Percentiles rank a stretch among this genome's conserved stretches.
Evolutionary conservation across 768 basidiomycete species (phyloP).

Genomic region (Mycena galericulata): DNA sequence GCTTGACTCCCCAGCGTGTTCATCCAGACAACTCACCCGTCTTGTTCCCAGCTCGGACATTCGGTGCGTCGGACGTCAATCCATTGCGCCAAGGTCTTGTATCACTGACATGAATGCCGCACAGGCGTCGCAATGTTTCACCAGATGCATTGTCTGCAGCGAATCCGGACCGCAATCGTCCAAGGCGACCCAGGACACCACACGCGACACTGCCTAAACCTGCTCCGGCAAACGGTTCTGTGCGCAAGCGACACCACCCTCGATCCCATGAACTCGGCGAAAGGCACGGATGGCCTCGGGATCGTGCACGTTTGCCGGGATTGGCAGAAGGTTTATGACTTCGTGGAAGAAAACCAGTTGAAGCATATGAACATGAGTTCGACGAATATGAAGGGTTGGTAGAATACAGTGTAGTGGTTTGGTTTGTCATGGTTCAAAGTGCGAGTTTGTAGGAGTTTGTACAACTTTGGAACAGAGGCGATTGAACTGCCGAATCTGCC

Average conservation of each 20-base stretch:
- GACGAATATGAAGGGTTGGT: too few species aligned
- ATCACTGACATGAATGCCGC: neutral
- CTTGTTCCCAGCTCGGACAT: conserved; percentile 10
- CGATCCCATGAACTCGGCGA: conserved; percentile 41
- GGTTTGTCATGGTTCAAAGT: too few species aligned
- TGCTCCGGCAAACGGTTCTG: conserved; percentile 46
- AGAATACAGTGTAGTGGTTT: too few species aligned
- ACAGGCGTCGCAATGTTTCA: conserved; percentile 46
- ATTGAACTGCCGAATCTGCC: too few species aligned
- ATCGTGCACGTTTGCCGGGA: conserved; percentile 44
- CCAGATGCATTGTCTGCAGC: conserved; percentile 48
- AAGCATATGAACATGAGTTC: conserved; percentile 19
- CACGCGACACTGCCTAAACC: conserved; percentile 47
- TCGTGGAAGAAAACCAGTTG: conserved; percentile 38
- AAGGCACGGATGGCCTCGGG: conserved; percentile 40
- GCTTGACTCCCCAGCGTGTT: too few species aligned
- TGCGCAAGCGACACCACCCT: conserved; percentile 47
- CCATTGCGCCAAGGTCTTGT: neutral
- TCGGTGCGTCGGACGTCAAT: conserved; percentile 1
- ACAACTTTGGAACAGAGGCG: too few species aligned
- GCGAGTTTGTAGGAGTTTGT: too few species aligned
- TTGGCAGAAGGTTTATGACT: conserved; percentile 43
- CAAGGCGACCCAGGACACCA: conserved; percentile 37
- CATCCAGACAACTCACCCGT: neutral
- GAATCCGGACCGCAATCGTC: conserved; percentile 41